Conservation (phyloP, 192 early-diverging fungal genomes). For the Entomortierella chlamydospora region DNA sequence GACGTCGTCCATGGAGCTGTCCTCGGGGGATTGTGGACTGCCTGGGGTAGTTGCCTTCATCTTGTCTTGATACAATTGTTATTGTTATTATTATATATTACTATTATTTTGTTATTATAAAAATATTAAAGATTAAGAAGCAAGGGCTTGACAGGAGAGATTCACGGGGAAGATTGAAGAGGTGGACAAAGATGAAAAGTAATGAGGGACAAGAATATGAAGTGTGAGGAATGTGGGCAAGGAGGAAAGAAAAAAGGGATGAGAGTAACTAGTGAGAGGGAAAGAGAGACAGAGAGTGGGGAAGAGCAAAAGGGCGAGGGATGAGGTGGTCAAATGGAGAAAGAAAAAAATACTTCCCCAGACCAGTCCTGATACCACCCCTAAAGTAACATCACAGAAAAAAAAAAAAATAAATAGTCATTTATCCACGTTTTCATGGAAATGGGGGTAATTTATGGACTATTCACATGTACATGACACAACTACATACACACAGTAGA, state of each 20-base stretch:
- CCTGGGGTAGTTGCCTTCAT: background rate
- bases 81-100: background rate
- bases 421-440: too few species aligned
- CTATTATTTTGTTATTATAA: background rate
- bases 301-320: background rate
- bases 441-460: too few species aligned
- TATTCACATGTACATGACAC: too few species aligned
- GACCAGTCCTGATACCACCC: too few species aligned
- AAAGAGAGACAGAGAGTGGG: too few species aligned
- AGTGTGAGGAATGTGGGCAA: background rate
- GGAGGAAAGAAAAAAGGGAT: too few species aligned
- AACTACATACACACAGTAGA: too few species aligned
- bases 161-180: background rate
- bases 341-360: background rate
- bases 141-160: background rate
- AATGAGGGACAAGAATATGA: background rate
- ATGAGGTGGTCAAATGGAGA: background rate
- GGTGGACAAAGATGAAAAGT: background rate
- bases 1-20: conserved; percentile 6
- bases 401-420: too few species aligned
- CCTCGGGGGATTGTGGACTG: conserved; percentile 7
- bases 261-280: too few species aligned
- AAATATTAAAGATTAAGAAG: background rate
- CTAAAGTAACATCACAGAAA: too few species aligned
- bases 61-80: too few species aligned